Base-by-base conservation (phyloP, 495 filamentous ascomycete species). In the Tuber umbilicatum region DNA sequence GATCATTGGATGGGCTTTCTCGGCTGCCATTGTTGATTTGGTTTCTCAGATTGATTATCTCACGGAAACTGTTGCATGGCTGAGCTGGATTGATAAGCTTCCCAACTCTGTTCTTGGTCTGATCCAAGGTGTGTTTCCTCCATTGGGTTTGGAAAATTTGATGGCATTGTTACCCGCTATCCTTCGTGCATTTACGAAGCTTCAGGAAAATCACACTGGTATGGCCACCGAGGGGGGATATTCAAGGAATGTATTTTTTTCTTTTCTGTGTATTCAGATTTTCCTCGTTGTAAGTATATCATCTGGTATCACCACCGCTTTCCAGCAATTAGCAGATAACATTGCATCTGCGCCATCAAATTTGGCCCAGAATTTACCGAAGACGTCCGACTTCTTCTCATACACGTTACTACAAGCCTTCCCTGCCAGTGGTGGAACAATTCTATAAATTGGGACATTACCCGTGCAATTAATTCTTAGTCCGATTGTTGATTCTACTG, bases 351-450 rank as follows among this genome's bases (percentile, higher is more conserved):
- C 92, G 69, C 89, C 93, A 0, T 82, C 89, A 38, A 85, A 92
- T n/a, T 83, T 99, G 72, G 95, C 94, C 3, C 81, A 85, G 41
- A 94, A 94, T 77, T 86, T 99, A 50, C 95, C 95, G 55, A 91
- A 90, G 83, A 92, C 94, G 2, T 91, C 92, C 76, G 96, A 97
- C 82, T 98, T 97, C 84, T 99, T 98, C 86, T 98, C 97, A 85
- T 93, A 99, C 86, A 93, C 98, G 90, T 90, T 98, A 82, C 89
- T 99, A 31, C 96, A 97, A 81, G 93, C 94, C 21, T 87, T 99
- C 79, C 91, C 92, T 74, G 91, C 91, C 78, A 96, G 93, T 84
- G 94, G 94, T 40, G 94, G 93, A 80, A 92, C 93, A 19, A 86
- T 99, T 21, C 86, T 97, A 27, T 95, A 99, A 80, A 89, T 97